Evolutionary conservation across 192 early-diverging fungal genomes (phyloP), one percentile per base, ranked within the genome.

Genomic region (Chytriomyces sp.): DNA sequence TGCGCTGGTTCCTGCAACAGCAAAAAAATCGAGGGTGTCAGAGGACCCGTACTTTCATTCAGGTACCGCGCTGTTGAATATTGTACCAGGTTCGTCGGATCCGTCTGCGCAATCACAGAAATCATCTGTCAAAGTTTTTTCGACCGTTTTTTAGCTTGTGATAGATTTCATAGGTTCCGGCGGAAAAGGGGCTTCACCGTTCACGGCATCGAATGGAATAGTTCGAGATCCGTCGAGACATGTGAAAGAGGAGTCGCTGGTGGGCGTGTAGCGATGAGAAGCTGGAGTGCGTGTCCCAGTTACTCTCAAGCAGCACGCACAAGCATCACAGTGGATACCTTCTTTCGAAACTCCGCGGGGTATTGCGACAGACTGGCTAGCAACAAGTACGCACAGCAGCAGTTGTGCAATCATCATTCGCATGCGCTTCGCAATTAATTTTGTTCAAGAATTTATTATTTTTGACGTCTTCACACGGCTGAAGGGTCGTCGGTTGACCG

Each of bases 41-140:
- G 3, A 10, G 20, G 3, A 3, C 11, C 11, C 13, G 53, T 2
- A 2, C 28, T 35, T 35, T 35, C 28, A 35, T 35, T 35, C 28
- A 35, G 28, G 28, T 1, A 35, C 2, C 28, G n/a, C 28, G 20
- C 1, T 59, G 16, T 49, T 48, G 23, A 44, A 24, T 4, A 23
- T 24, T 74, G 28, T 81, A 91, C 92, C 96, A 28, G 97, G 96
- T 78, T 98, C 97, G 80, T 98, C 97, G 13, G 91, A 92, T 5
- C 95, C 95, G 82, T 98, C 97, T 49, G 82, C 9, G 72, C 96
- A 97, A 82, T 97, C 95, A 84, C 96, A 97, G 75, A 94, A 97
- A 81, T 97, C 93, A 79, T 97, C 45, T 67, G 26, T 46, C 11
- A 47, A 11, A 18, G 7, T n/a, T 46, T 11, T 45, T 11, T 11